These are phyloP conservation scores for Colletotrichum melonis DNA, from an alignment of 2,329 filamentous ascomycete species.

Conservation along the genomic window DNA sequence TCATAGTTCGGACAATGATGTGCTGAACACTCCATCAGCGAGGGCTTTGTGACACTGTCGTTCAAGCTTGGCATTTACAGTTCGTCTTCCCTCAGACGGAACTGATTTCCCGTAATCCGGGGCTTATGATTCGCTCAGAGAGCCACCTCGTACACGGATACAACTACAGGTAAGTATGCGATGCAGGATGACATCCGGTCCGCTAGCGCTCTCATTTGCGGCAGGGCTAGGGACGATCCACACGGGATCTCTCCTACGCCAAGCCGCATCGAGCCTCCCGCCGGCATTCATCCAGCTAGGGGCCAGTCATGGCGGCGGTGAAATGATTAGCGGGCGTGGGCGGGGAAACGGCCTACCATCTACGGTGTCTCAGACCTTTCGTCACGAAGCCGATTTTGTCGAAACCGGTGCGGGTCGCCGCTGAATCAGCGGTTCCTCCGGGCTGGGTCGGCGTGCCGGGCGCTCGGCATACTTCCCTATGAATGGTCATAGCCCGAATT, in stretches of 20 bases:
- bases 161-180: not conserved
- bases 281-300: not conserved
- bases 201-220: not conserved
- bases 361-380: slow-evolving; percentile 1
- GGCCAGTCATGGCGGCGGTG: not conserved
- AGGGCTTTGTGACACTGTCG: not conserved
- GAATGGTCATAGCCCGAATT: not conserved
- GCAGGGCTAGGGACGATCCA: not conserved
- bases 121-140: not conserved
- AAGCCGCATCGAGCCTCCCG: not conserved
- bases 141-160: not conserved
- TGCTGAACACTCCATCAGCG: not conserved
- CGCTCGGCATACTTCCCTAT: not conserved
- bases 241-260: not conserved
- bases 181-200: not conserved
- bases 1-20: not conserved
- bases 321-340: no score
- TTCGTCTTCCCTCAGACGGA: not conserved
- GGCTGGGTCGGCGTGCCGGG: not conserved
- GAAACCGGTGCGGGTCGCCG: not conserved
- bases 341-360: not conserved
- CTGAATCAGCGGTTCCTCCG: slow-evolving; percentile 24
- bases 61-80: not conserved
- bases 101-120: not conserved
- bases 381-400: not conserved